These are phyloP conservation scores for Fraxinus cuspidata DNA, from an alignment of 257 asterid genomes.

Conservation along the genomic window DNA sequence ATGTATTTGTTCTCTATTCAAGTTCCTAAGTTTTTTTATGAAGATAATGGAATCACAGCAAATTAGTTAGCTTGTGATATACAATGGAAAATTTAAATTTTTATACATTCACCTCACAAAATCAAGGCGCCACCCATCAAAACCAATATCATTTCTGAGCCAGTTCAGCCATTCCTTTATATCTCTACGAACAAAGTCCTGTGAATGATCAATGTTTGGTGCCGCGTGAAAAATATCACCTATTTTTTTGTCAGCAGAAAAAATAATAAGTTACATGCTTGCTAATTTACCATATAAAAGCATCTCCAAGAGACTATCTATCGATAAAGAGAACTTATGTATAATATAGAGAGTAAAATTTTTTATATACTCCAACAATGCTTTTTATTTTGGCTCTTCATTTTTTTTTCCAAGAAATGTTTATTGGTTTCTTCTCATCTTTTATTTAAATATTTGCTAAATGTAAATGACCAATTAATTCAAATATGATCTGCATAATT, in stretches of 20 bases:
- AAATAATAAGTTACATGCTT: not conserved
- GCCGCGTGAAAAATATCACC: conserved; percentile 66
- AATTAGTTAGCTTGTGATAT: not conserved
- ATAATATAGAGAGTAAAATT: too few relatives aligned
- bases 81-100: not conserved
- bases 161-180: conserved; percentile 54
- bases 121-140: conserved; percentile 68
- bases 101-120: conserved; percentile 42
- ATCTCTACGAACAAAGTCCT: conserved; percentile 53
- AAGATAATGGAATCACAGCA: not conserved
- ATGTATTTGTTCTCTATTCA: not conserved
- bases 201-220: conserved; percentile 62
- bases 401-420: too few relatives aligned
- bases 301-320: too few relatives aligned
- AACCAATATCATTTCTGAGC: conserved; percentile 55
- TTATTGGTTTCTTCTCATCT: too few relatives aligned
- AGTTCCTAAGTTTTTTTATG: not conserved
- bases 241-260: not conserved
- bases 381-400: too few relatives aligned
- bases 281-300: not conserved
- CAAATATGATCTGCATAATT: too few relatives aligned
- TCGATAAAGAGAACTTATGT: too few relatives aligned
- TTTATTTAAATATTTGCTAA: too few relatives aligned
- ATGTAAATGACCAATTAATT: too few relatives aligned
- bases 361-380: too few relatives aligned